Conservation (phyloP, 352 stramenopile genomes). For the Phytopythium helicoides region DNA sequence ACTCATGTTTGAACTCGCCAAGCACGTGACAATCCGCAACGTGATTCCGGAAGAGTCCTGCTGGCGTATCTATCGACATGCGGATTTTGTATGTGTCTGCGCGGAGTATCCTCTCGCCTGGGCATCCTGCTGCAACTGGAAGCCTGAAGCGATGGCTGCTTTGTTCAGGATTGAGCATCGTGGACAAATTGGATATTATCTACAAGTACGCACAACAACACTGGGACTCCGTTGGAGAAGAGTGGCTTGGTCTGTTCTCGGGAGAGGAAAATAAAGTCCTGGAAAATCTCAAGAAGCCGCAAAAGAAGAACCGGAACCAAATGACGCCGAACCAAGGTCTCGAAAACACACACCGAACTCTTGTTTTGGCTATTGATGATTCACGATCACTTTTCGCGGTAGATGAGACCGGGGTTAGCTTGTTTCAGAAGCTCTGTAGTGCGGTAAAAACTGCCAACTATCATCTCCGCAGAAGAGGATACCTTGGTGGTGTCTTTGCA, state of each 20-base stretch:
- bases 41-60: too few species aligned
- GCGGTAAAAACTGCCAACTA: too few species aligned
- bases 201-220: neutral
- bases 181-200: too few species aligned
- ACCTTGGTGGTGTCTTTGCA: too few species aligned
- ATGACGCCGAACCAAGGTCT: too few species aligned
- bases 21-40: neutral
- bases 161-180: neutral
- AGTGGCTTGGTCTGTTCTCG: constrained; percentile 2
- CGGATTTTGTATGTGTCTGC: constrained; percentile 8
- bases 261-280: neutral
- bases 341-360: too few species aligned
- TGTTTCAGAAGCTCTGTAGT: too few species aligned
- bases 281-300: neutral
- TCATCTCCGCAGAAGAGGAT: too few species aligned
- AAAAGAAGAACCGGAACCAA: too few species aligned
- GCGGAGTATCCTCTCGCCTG: neutral
- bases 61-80: neutral
- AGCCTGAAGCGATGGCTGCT: constrained; percentile 2
- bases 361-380: too few species aligned
- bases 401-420: too few species aligned
- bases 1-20: constrained; percentile 7
- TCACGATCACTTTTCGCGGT: too few species aligned
- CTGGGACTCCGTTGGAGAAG: neutral
- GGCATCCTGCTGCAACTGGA: constrained; percentile 1